phyloP scores from a whole-genome alignment of 345 rosid genomes.

The Citrus inodora region DNA sequence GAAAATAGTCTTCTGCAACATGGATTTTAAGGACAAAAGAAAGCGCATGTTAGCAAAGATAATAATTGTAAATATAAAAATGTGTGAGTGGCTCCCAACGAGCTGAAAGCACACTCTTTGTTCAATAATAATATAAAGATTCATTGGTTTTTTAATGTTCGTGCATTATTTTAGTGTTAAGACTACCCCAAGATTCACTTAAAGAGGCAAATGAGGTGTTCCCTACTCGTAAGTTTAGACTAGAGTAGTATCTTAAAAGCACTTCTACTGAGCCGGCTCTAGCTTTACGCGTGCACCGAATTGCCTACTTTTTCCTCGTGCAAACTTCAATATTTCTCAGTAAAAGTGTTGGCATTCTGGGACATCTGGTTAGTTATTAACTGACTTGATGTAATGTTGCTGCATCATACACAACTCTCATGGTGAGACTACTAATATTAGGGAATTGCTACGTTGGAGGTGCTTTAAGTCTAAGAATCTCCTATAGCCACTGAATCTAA shows the following conservation, averaged over 20 bases:
- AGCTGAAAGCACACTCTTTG: slow-evolving; percentile 25
- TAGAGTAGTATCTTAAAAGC: slow-evolving; percentile 3
- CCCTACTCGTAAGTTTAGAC: slow-evolving; percentile 8
- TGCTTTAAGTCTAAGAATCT: no score
- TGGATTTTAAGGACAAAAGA: slow-evolving; percentile 23
- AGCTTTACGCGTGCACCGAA: not conserved
- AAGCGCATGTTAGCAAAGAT: slow-evolving; percentile 21
- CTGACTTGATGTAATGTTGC: no score
- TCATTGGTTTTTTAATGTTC: slow-evolving; percentile 5
- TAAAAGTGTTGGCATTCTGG: no score
- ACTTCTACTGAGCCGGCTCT: not conserved
- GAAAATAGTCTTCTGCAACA: slow-evolving; percentile 13
- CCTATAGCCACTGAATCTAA: no score
- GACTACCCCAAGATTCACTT: slow-evolving; percentile 54
- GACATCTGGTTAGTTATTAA: no score
- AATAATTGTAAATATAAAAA: not conserved
- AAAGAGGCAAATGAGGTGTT: slow-evolving; percentile 47
- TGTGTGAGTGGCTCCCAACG: slow-evolving; percentile 29
- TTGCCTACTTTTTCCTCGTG: no score
- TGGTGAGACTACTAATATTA: no score
- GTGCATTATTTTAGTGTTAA: slow-evolving; percentile 11
- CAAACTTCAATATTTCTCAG: no score
- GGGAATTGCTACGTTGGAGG: no score
- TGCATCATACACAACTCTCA: no score
- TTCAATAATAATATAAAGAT: slow-evolving; percentile 20